Conservation (phyloP, 2,329 filamentous ascomycete genomes). For the Zasmidium angulare region DNA sequence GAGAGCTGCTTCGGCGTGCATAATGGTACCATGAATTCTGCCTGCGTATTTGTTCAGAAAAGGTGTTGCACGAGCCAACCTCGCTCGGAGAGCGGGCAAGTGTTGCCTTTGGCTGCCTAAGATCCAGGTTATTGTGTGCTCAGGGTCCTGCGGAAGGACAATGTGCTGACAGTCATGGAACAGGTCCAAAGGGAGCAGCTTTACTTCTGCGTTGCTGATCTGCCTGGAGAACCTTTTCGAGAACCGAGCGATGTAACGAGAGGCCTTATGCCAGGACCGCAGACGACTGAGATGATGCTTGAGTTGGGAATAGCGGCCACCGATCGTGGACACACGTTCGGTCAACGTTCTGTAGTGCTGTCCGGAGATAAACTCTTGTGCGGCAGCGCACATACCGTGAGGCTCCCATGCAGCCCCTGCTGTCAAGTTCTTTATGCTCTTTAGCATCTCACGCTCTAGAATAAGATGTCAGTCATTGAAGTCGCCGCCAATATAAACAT, state of each 20-base stretch:
- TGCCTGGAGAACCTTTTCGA: background rate
- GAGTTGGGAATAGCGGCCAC: background rate
- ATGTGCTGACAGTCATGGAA: background rate
- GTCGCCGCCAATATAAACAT: background rate
- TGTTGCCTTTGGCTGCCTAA: background rate
- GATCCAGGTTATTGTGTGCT: background rate
- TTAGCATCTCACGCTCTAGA: background rate
- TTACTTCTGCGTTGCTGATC: background rate
- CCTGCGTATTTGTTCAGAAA: background rate
- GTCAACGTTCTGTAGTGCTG: background rate
- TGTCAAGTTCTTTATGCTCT: no score
- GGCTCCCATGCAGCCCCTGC: background rate
- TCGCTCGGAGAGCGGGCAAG: background rate
- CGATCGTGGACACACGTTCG: background rate
- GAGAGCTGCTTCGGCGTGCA: constrained; percentile 4
- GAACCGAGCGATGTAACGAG: background rate
- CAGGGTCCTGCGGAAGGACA: background rate
- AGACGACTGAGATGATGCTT: constrained; percentile 1
- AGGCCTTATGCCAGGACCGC: background rate
- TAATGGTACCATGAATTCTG: background rate
- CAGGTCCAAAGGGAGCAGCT: background rate
- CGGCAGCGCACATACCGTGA: background rate
- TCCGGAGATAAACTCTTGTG: background rate
- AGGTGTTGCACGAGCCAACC: background rate
- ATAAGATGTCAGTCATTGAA: background rate